A percentile compares a stretch with the other conserved stretches of the same genome.
phyloP scores from a whole-genome alignment of 306 rosid species.

The Lithocarpus polystachyus region DNA sequence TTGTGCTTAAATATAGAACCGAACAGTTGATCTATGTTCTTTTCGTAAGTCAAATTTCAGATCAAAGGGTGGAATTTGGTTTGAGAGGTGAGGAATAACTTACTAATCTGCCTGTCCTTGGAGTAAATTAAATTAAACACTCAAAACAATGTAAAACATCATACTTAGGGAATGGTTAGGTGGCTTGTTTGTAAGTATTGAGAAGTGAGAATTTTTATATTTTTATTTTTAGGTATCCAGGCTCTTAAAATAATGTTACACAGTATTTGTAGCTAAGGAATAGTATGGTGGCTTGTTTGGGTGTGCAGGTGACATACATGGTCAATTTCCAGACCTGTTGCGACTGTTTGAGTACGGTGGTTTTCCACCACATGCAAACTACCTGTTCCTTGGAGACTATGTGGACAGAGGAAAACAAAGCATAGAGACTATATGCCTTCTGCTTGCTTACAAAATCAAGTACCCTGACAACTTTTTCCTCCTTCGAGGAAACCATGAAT shows the following conservation, averaged over 20 bases:
- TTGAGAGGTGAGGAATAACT: too few relatives aligned
- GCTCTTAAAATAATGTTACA: too few relatives aligned
- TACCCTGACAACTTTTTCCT: constrained; percentile 78
- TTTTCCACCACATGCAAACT: constrained; percentile 77
- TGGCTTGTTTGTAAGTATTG: too few relatives aligned
- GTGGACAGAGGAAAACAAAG: constrained; percentile 97
- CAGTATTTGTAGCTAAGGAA: background rate
- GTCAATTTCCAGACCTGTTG: constrained; percentile 81
- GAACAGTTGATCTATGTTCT: background rate
- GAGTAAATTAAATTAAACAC: too few relatives aligned
- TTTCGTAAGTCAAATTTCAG: background rate
- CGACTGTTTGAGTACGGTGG: constrained; percentile 80
- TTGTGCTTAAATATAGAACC: background rate
- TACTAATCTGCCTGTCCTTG: background rate
- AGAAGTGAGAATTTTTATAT: too few relatives aligned
- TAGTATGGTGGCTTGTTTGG: background rate
- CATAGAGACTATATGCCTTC: constrained; percentile 72
- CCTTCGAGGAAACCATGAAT: constrained; percentile 87
- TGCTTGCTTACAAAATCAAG: constrained; percentile 74
- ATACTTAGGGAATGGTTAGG: too few relatives aligned
- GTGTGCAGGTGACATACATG: constrained; percentile 79
- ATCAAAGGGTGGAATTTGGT: background rate
- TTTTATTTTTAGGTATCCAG: too few relatives aligned
- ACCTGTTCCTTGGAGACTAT: constrained; percentile 85
- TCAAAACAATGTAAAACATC: too few relatives aligned